Percentiles rank a stretch among this genome's conserved stretches.
Evolutionary conservation across 2,329 filamentous ascomycete genomes (phyloP).

Genomic region (Chaetomium sp.): DNA sequence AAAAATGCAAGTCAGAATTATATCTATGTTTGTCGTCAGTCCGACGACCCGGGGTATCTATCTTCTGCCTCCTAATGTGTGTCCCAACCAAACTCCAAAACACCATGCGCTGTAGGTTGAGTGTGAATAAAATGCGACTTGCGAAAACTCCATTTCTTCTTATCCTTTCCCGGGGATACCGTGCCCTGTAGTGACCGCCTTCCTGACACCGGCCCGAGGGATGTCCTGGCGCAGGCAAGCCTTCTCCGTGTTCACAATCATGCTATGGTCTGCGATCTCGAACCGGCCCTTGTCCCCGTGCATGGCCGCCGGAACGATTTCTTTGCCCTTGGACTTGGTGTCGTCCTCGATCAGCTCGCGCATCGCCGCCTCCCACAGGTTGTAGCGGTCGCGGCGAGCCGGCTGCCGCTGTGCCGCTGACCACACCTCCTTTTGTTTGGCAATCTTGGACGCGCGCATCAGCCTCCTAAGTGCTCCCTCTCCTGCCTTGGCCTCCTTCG

Average conservation of each 20-base stretch:
- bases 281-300: slow-evolving; percentile 42
- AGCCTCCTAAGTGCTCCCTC: slow-evolving; percentile 63
- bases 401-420: slow-evolving; percentile 56
- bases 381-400: slow-evolving; percentile 57
- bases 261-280: slow-evolving; percentile 64
- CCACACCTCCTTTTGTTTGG: slow-evolving; percentile 65
- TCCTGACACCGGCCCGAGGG: slow-evolving; percentile 50
- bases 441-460: slow-evolving; percentile 63
- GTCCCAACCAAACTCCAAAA: slow-evolving; percentile 15
- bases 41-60: slow-evolving; percentile 6
- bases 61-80: slow-evolving; percentile 6
- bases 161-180: slow-evolving; percentile 27
- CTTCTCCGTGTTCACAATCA: slow-evolving; percentile 63
- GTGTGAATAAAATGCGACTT: neutral
- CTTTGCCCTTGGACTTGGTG: slow-evolving; percentile 31
- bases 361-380: slow-evolving; percentile 65
- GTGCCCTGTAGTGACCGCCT: slow-evolving; percentile 36
- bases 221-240: slow-evolving; percentile 57
- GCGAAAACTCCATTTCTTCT: neutral
- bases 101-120: neutral
- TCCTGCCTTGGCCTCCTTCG: slow-evolving; percentile 61
- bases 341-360: slow-evolving; percentile 53
- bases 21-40: neutral
- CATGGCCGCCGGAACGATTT: slow-evolving; percentile 38
- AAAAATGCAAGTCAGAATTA: neutral